Percentiles rank a stretch among this genome's conserved stretches.
These are phyloP conservation scores for Schizophyllum commune DNA, from an alignment of 1,284 basidiomycete genomes.

Conservation along the genomic window DNA sequence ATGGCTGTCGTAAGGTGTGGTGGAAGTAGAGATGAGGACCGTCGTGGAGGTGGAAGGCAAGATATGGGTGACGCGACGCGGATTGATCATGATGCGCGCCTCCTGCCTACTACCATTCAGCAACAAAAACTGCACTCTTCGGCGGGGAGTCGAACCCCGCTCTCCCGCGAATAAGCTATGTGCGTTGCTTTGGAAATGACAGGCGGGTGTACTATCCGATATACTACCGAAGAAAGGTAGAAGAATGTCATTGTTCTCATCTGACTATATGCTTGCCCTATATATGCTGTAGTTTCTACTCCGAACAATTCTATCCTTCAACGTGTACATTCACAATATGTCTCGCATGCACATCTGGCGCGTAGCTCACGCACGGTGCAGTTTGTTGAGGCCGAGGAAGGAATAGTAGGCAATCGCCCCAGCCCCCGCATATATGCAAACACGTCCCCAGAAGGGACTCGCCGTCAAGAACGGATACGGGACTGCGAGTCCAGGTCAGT, in stretches of 20 bases:
- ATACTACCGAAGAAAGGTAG: background rate
- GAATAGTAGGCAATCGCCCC: slow-evolving; percentile 46
- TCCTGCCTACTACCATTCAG: background rate
- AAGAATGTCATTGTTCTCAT: too few relatives aligned
- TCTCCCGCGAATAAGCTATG: too few relatives aligned
- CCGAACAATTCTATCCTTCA: too few relatives aligned
- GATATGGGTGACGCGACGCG: background rate
- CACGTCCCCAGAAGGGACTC: slow-evolving; percentile 29
- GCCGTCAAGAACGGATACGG: slow-evolving; percentile 78
- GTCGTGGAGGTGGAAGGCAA: background rate
- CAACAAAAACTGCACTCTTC: background rate
- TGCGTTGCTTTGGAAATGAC: too few relatives aligned
- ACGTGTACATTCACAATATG: too few relatives aligned
- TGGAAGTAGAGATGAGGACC: background rate
- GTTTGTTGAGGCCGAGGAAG: slow-evolving; percentile 48
- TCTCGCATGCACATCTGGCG: too few relatives aligned
- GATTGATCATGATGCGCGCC: background rate
- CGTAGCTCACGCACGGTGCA: slow-evolving; percentile 18
- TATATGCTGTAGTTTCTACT: too few relatives aligned
- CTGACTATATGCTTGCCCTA: too few relatives aligned
- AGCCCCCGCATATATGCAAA: slow-evolving; percentile 40
- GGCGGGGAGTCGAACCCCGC: background rate
- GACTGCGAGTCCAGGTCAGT: slow-evolving; percentile 32
- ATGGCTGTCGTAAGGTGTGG: background rate
- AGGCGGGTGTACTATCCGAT: background rate